These are phyloP conservation scores for Trichoderma orchidacearum DNA, from an alignment of 495 filamentous ascomycete species.

Conservation along the genomic window DNA sequence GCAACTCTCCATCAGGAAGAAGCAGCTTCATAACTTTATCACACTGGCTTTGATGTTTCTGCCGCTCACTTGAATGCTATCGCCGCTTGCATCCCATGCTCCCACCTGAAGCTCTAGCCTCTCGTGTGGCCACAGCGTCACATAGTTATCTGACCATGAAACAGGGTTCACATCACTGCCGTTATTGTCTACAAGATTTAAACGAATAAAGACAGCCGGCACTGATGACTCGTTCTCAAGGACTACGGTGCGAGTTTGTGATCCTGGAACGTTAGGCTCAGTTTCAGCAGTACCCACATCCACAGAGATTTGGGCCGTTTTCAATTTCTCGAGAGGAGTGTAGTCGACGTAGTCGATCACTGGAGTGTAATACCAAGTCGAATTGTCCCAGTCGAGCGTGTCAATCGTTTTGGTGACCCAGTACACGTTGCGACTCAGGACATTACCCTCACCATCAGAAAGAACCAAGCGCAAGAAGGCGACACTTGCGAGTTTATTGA, in stretches of 20 bases:
- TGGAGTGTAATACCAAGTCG: slow-evolving; percentile 46
- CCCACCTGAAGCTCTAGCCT: slow-evolving; percentile 18
- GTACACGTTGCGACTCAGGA: slow-evolving; percentile 47
- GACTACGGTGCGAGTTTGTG: slow-evolving; percentile 10
- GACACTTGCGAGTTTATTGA: slow-evolving; percentile 19
- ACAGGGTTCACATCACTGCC: slow-evolving; percentile 35
- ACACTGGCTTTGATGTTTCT: slow-evolving; percentile 9
- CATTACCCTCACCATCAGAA: slow-evolving; percentile 11
- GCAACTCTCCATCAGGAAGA: not conserved
- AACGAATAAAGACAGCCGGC: slow-evolving; percentile 43
- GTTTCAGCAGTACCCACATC: not conserved
- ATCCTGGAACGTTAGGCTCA: not conserved
- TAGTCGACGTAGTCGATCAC: slow-evolving; percentile 39
- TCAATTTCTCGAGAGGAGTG: slow-evolving; percentile 29
- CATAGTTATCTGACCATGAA: slow-evolving; percentile 49
- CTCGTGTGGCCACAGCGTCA: slow-evolving; percentile 47
- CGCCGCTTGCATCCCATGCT: slow-evolving; percentile 7
- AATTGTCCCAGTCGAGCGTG: slow-evolving; percentile 38
- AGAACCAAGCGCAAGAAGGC: slow-evolving; percentile 40
- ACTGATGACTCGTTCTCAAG: slow-evolving; percentile 38
- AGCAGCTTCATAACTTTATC: not conserved
- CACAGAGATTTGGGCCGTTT: slow-evolving; percentile 20
- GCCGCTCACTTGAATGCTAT: slow-evolving; percentile 13
- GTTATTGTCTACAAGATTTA: slow-evolving; percentile 29
- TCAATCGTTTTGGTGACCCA: slow-evolving; percentile 40